Evolutionary conservation across 2,329 filamentous ascomycete species (phyloP), one percentile per base, ranked within the genome.

Genomic region (Drechslera avenae): DNA sequence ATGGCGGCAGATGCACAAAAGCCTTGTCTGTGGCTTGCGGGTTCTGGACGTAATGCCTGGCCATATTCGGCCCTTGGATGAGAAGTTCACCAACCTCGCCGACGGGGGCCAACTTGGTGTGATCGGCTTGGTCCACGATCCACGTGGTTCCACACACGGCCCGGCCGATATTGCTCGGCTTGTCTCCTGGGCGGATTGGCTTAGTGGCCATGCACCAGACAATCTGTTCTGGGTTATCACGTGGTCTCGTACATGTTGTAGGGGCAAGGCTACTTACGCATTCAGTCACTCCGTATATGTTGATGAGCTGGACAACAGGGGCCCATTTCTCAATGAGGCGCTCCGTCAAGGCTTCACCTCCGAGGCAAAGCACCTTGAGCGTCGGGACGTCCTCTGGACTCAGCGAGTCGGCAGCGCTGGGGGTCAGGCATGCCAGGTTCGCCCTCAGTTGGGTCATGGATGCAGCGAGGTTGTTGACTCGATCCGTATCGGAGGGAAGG

Each of bases 401-500:
- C 17, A 58, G 17, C 14, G 32, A 30, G 12, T 16, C 31, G 9
- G 55, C 55, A 5, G 52, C 52, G 1, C 43, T 40, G 1, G 52
- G 39, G 2, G 43, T 47, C 18, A 58, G 41, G 18, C 19, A 45
- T 14, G 17, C 84, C 78, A 51, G 84, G 81, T 44, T 50, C 2
- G 13, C 9, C 2, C 37, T 37, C 26, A 49, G 32, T 5, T 23
- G 23, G 16, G 14, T 74, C 28, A 86, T 81, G 0, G 76, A 78
- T 3, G 76, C 78, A 2, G 75, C 70, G 3, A 86, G 72, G 44
- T 84, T 77, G 46, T 79, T 76, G 66, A 13, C 80, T 73, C 46
- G 84, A 79, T 4, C 76, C 65, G 0, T 79, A 73, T 3, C 79
- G 78, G 0, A 54, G 3, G 85, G 84, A 0, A 86, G 75, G 50